Base-by-base conservation (phyloP, 164 flowering plant genomes). In the Kingdonia uniflora region DNA sequence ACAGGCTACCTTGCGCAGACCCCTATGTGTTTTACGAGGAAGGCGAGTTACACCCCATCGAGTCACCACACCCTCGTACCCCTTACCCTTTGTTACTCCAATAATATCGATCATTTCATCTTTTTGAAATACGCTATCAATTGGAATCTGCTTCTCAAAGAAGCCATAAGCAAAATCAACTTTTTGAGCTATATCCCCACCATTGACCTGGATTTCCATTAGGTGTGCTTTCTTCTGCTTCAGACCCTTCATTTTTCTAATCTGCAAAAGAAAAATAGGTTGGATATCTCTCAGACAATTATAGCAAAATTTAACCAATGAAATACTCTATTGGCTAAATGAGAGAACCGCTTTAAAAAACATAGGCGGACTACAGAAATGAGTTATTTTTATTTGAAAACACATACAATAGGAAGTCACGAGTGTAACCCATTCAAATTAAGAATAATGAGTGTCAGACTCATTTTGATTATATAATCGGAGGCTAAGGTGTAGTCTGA, bases 31-130 rank as follows among this genome's bases (percentile, higher is more conserved):
- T 65, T 80, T 82, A 24, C 82, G 84, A 2, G 89, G 89, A 6
- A 82, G 85, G 16, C 85, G 81, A 13, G 89, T 80, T 14, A 82
- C 89, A 59, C 85, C 89, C 89, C 85, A 82, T 20, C 90, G 71
- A 16, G 83, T 84, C n/a, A 81, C 85, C 20, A 84, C 91, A 59
- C 85, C 92, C 63, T 84, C 92, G 19, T 81, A 77, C 0, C 92
- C 92, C 65, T 84, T 84, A 15, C 92, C 87, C 59, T 79, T 84
- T 16, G 92, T 84, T 23, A 81, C 87, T 1, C 92, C 87, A 58
- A 82, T 80, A 21, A 82, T 75, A 49, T 82, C 89, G 49, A 82
- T 76, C 88, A 80, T 82, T 70, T 84, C 91, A 64, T 84, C 87
- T 45, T 84, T 84, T 64, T 75, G 85, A 69, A 84, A 84, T 4